Evolutionary conservation across 768 basidiomycete genomes (phyloP), one percentile per base, ranked within the genome.

Genomic region (Rhizopogon vesiculosus): DNA sequence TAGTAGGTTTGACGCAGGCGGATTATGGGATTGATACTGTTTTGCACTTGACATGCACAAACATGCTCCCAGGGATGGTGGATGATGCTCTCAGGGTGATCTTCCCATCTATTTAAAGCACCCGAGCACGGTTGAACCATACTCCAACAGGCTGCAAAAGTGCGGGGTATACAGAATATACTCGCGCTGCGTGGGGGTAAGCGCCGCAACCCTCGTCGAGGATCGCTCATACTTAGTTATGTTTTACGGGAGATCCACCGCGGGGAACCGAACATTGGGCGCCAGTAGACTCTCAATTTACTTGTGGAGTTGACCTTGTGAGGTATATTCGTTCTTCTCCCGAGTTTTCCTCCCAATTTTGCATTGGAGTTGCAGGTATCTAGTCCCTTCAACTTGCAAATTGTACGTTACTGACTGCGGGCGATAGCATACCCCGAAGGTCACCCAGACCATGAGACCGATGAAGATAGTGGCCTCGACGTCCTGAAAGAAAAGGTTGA

Each of bases 11-110:
- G 53, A 83, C 84, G 1, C 91, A 93, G 68, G 73, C 76, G 16
- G 82, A 85, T 54, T 81, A 91, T 69, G 84, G 81, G 1, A 74
- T 95, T 43, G 91, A 97, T 62, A 94, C 93, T 1, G 82, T 97
- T 58, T 76, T 99, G 67, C 97, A 99, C 74, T 70, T 99, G 61
- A 98, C 96, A 7, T 98, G 96, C 75, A 98, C 97, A 33, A 97
- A 98, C 71, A 95, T 98, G 89, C 83, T 89, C 64, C 77, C 86
- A 61, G 91, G 93, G 19, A 85, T 87, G 69, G 84, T 99, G 5
- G 91, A 97, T 65, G 82, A 84, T 49, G 86, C 88, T n/a, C 72
- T 99, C 45, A 80, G 82, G 73, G 96, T 97, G 63, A 56, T 81
- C 67, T 42, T 7, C 29, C 7, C 16, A 48, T 1, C 9, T 9